Conservation (phyloP, 2,329 filamentous ascomycete species). For the Ambrosiella cleistominuta region DNA sequence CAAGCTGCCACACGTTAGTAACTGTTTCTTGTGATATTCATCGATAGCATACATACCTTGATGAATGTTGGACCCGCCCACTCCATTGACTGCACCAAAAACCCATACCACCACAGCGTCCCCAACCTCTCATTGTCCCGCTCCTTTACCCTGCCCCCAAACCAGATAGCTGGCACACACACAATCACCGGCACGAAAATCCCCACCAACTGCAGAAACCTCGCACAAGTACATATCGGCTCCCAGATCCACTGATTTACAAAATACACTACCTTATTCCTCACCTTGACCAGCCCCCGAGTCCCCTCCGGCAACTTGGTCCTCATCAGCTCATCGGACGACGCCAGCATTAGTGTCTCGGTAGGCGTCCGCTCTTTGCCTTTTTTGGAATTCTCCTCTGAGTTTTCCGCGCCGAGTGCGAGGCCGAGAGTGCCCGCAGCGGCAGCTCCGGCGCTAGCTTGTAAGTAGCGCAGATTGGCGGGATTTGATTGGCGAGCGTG, state of each 20-base stretch:
- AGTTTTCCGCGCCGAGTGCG: neutral
- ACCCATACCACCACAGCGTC: constrained; percentile 86
- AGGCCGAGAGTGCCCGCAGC: constrained; percentile 1
- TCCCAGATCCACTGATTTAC: constrained; percentile 64
- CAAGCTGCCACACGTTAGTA: constrained; percentile 38
- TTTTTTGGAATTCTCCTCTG: neutral
- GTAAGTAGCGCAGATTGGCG: neutral
- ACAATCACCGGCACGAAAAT: constrained; percentile 86
- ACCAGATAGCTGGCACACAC: constrained; percentile 62
- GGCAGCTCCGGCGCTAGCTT: constrained; percentile 2
- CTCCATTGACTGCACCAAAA: constrained; percentile 81
- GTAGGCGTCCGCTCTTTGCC: constrained; percentile 8
- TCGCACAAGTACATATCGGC: constrained; percentile 66
- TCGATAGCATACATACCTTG: constrained; percentile 42
- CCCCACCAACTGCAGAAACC: constrained; percentile 71
- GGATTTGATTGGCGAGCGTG: neutral
- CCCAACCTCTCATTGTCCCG: constrained; percentile 61
- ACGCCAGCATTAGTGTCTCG: constrained; percentile 74
- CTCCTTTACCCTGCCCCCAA: constrained; percentile 46
- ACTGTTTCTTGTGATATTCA: neutral
- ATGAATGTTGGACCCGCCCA: constrained; percentile 89
- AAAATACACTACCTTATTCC: constrained; percentile 44
- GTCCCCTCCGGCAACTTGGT: constrained; percentile 49
- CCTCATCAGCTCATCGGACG: constrained; percentile 58
- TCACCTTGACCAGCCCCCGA: constrained; percentile 37